Evolutionary conservation across 495 filamentous ascomycete species (phyloP), one percentile per base, ranked within the genome.

Genomic region (Penicillium dipodomyicola): DNA sequence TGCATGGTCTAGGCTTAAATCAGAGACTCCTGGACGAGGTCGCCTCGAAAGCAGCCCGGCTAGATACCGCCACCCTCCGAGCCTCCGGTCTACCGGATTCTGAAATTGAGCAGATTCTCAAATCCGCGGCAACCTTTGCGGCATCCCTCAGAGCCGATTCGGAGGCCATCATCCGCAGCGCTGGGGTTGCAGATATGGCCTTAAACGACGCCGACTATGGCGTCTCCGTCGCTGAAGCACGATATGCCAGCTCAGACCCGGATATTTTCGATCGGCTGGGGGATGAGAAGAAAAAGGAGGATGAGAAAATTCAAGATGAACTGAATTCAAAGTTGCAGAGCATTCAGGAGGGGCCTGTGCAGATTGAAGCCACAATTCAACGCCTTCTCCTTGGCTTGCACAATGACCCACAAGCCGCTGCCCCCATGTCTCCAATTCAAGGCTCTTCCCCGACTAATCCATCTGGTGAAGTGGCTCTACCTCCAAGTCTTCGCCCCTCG

Each of bases 201-300:
- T 72, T 82, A 49, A 82, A 82, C 60, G 71, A 78, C 43, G 79
- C 79, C 11, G 80, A 82, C 57, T 82, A 82, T 58, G 69, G 74
- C 46, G 69, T 82, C 27, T 80, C 80, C 27, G 77, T 80, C 27
- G 79, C 80, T 30, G 78, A 80, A 56, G 80, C 79, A 10, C 75
- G 70, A 25, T 75, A 78, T 60, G 66, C 77, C 29, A 71, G 74
- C 33, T 67, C 77, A 5, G 77, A 81, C 3, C 40, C 64, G 22
- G 70, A 75, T 14, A 71, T 77, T 15, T 76, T 81, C 54, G 62
- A 63, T 22, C 76, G 69, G 40, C 69, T 82, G 4, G 69, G 74
- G 25, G 71, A 65, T 50, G 80, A 82, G 56, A 79, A 80, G 62
- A 70, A 74, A 55, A 80, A 80, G 53, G 80, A 82, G 55, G 80